These are phyloP conservation scores for Fusarium anguioides DNA, from an alignment of 2,329 filamentous ascomycete species.

Conservation along the genomic window DNA sequence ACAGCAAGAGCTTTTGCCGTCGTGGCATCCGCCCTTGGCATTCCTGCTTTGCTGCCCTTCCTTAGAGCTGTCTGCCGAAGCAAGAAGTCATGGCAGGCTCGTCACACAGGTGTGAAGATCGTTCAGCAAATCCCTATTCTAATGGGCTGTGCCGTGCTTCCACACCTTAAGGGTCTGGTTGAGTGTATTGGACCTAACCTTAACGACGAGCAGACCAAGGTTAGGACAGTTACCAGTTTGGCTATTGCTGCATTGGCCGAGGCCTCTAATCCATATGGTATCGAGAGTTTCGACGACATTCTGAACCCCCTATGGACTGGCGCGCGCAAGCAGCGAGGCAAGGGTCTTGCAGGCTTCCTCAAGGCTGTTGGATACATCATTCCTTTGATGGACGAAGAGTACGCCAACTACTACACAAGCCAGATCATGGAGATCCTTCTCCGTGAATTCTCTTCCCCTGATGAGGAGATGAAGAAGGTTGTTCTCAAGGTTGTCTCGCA, in stretches of 20 bases:
- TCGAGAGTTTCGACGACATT: constrained; percentile 98
- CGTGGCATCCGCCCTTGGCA: constrained; percentile 94
- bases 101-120: constrained; percentile 98
- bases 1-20: constrained; percentile 97
- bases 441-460: constrained; percentile 94
- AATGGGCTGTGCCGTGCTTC: constrained; percentile 97
- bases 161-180: constrained; percentile 93
- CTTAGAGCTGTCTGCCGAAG: constrained; percentile 94
- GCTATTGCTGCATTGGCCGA: constrained; percentile 95
- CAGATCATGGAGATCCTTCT: constrained; percentile 99
- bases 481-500: constrained; percentile 97
- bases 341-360: constrained; percentile 93
- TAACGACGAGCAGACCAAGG: constrained; percentile 98
- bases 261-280: constrained; percentile 97
- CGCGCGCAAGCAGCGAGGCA: constrained; percentile 94
- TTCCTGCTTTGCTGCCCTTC: constrained; percentile 94
- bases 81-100: constrained; percentile 99
- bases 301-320: constrained; percentile 97
- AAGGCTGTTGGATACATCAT: constrained; percentile 99
- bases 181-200: constrained; percentile 96
- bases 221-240: constrained; percentile 93
- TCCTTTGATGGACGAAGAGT: constrained; percentile 98
- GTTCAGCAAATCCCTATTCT: constrained; percentile 98
- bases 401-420: constrained; percentile 97
- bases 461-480: constrained; percentile 99